phyloP scores from a whole-genome alignment of 1,284 basidiomycete genomes.

The Tranzscheliella williamsii region DNA sequence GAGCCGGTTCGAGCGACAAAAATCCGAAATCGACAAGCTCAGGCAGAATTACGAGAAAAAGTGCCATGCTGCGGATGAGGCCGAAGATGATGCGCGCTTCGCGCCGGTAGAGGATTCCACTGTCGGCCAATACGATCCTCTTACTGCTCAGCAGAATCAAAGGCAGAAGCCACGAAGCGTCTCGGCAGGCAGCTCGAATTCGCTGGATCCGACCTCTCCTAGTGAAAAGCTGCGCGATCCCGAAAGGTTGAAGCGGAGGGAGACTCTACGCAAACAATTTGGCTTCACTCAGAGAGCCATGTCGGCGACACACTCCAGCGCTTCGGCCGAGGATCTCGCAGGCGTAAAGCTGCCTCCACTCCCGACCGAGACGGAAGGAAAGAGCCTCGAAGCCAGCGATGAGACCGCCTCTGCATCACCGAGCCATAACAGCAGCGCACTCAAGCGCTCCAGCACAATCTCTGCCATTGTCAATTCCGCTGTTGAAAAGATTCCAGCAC shows the following conservation, averaged over 20 bases:
- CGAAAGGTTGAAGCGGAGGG: conserved; percentile 49
- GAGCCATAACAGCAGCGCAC: conserved; percentile 4
- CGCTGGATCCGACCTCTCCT: neutral
- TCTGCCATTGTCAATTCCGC: conserved; percentile 48
- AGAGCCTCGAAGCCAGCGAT: conserved; percentile 3
- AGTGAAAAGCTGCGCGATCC: conserved; percentile 24
- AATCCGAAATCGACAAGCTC: conserved; percentile 47
- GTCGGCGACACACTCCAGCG: conserved; percentile 9
- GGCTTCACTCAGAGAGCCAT: conserved; percentile 47
- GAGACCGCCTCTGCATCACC: neutral
- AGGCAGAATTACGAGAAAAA: conserved; percentile 52
- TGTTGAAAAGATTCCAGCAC: conserved; percentile 46
- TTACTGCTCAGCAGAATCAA: neutral
- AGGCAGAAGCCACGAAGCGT: conserved; percentile 2
- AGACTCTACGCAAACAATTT: conserved; percentile 58
- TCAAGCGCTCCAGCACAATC: conserved; percentile 42
- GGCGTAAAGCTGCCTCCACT: conserved; percentile 33
- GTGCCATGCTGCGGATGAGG: conserved; percentile 56
- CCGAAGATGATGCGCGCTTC: conserved; percentile 57
- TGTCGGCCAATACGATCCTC: no score
- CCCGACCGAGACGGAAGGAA: conserved; percentile 34
- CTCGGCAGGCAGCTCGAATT: conserved; percentile 13
- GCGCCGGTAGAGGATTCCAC: conserved; percentile 41
- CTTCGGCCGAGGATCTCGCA: conserved; percentile 8
- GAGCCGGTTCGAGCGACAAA: conserved; percentile 42